phyloP scores from a whole-genome alignment of 352 stramenopile genomes.

The Aphanomyces invadans region DNA sequence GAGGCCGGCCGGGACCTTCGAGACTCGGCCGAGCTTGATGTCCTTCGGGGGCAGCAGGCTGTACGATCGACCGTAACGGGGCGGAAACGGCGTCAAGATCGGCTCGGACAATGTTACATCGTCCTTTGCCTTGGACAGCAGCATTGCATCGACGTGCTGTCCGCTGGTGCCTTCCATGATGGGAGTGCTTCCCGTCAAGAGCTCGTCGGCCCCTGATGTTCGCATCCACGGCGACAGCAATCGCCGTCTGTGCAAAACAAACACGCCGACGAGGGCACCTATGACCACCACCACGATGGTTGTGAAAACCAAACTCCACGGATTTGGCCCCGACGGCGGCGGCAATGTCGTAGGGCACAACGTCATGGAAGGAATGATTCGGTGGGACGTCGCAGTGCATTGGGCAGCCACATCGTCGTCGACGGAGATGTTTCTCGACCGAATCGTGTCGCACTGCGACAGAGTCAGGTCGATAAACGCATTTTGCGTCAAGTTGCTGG shows the following conservation, averaged over 20 bases:
- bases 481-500: constrained; percentile 1
- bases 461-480: neutral
- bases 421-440: neutral
- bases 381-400: neutral
- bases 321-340: neutral
- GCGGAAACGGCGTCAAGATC: constrained; percentile 14
- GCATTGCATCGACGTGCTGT: neutral
- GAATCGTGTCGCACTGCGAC: neutral
- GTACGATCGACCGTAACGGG: neutral
- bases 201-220: neutral
- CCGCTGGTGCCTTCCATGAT: constrained; percentile 4
- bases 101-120: constrained; percentile 2
- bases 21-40: constrained; percentile 2
- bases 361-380: neutral
- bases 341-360: neutral
- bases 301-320: neutral
- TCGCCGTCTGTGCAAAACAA: neutral
- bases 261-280: neutral
- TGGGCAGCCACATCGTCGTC: neutral
- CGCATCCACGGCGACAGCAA: neutral
- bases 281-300: neutral
- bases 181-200: neutral
- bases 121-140: constrained; percentile 2
- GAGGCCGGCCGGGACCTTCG: no score
- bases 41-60: constrained; percentile 3